Conservation (phyloP, 1,284 basidiomycete species). For the Ganoderma lingzhi region DNA sequence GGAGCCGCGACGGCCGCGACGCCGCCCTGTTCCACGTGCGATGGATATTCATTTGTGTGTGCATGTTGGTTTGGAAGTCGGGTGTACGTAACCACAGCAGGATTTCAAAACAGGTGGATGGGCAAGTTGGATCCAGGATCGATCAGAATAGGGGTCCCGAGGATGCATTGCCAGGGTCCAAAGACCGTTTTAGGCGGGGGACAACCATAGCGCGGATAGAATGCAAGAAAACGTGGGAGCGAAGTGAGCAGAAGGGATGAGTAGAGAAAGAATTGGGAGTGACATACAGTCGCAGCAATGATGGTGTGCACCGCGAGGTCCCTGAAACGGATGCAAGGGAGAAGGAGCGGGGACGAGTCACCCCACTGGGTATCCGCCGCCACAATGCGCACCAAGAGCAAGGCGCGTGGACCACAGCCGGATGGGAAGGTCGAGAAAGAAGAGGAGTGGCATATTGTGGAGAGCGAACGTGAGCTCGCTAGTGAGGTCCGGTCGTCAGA, state of each 20-base stretch:
- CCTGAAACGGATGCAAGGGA: conserved; percentile 72
- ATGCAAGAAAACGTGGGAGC: conserved; percentile 7
- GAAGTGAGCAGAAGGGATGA: conserved; percentile 16
- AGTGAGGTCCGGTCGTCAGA: conserved; percentile 13
- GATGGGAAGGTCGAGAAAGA: neutral
- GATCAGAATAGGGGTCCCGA: neutral
- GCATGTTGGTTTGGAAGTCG: neutral
- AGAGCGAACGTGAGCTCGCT: conserved; percentile 11
- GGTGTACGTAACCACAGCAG: neutral
- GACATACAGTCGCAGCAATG: conserved; percentile 63
- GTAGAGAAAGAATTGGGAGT: conserved; percentile 10
- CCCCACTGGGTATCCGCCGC: conserved; percentile 56
- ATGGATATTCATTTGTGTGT: conserved; percentile 11
- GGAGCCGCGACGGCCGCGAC: conserved; percentile 64
- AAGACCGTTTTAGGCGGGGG: neutral
- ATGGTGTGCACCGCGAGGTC: conserved; percentile 69
- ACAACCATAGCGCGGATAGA: conserved; percentile 1
- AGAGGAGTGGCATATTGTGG: neutral
- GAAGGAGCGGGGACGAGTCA: conserved; percentile 66
- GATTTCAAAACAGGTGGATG: neutral
- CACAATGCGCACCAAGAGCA: conserved; percentile 11
- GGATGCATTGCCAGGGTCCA: conserved; percentile 7
- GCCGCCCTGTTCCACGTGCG: conserved; percentile 53
- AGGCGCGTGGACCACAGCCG: neutral
- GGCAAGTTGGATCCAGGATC: neutral